Evolutionary conservation across 805 yeast species (phyloP), one percentile per base, ranked within the genome.

Genomic region (Lipomyces orientalis): DNA sequence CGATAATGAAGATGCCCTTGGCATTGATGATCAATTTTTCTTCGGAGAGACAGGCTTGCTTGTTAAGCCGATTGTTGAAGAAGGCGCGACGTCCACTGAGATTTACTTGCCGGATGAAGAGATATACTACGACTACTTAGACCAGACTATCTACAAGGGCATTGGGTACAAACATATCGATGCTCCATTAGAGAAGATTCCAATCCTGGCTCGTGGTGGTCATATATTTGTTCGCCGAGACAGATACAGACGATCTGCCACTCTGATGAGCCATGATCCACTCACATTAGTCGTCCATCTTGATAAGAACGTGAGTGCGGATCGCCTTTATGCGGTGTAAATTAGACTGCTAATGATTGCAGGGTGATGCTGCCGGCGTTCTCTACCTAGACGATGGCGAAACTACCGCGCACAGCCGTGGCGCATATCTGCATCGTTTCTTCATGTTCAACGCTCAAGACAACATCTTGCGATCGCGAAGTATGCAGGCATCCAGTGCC

Each of bases 331-430:
- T 43, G 19, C 4, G 22, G 19, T 43, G 9, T 43, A 43, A n/a
- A 14, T 43, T 1, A n/a, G n/a, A 43, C 16, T 16, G 25, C 55
- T 52, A 25, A 52, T 12, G 34, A 25, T 31, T 12, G 12, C 16
- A 52, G 55, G 88, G 87, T 0, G 70, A 73, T 6, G 92, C 93
- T 0, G 77, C 77, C 0, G 90, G 90, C 1, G 77, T 79, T 19
- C 76, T 93, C 39, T 93, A 93, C 76, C 78, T 90, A 49, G 98
- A 93, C 76, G 98, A 93, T 77, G 97, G 97, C 16, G 90, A 88
- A 72, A 82, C 93, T 0, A 90, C 84, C 72, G 84, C 81, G 56
- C 87, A 87, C 75, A 68, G 76, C 39, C 71, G 79, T 1, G 90
- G 89, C 6, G 87, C 86, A 34, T 88, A 69, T 73, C 63, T 86